Evolutionary conservation across 768 basidiomycete species (phyloP).

Genomic region (Neoboletus magnificus): DNA sequence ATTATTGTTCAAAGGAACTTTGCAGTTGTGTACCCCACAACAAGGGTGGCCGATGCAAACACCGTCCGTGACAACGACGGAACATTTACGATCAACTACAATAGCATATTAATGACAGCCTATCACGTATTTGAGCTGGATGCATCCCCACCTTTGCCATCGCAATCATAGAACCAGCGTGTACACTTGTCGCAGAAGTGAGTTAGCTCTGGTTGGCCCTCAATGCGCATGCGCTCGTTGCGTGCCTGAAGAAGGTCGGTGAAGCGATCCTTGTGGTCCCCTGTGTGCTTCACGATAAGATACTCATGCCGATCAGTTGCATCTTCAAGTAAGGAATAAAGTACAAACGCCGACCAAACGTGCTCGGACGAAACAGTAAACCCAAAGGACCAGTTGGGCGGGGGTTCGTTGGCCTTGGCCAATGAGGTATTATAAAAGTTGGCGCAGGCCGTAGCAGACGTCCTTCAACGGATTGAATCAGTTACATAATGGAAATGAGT

Average conservation of each 20-base stretch:
- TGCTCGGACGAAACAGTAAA: not conserved
- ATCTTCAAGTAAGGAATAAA: conserved; percentile 8
- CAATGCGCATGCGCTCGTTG: not conserved
- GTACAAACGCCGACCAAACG: not conserved
- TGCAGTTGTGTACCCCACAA: too few relatives aligned
- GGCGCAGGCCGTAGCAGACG: not conserved
- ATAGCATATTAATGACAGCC: too few relatives aligned
- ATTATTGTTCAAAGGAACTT: too few relatives aligned
- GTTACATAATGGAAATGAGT: not conserved
- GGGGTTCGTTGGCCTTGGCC: not conserved
- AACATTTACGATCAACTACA: too few relatives aligned
- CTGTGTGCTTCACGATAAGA: not conserved
- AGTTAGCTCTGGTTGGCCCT: too few relatives aligned
- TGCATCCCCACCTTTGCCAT: too few relatives aligned
- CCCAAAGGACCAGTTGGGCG: not conserved
- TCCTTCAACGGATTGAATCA: not conserved
- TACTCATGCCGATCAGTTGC: not conserved
- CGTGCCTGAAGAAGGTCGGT: not conserved
- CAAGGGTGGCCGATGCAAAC: too few relatives aligned
- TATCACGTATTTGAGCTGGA: too few relatives aligned
- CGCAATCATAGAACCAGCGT: too few relatives aligned
- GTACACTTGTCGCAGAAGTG: too few relatives aligned
- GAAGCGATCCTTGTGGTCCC: not conserved
- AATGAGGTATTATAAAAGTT: not conserved
- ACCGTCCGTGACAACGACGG: too few relatives aligned